Evolutionary conservation across 345 rosid species (phyloP).

Genomic region (Toxicodendron radicans): DNA sequence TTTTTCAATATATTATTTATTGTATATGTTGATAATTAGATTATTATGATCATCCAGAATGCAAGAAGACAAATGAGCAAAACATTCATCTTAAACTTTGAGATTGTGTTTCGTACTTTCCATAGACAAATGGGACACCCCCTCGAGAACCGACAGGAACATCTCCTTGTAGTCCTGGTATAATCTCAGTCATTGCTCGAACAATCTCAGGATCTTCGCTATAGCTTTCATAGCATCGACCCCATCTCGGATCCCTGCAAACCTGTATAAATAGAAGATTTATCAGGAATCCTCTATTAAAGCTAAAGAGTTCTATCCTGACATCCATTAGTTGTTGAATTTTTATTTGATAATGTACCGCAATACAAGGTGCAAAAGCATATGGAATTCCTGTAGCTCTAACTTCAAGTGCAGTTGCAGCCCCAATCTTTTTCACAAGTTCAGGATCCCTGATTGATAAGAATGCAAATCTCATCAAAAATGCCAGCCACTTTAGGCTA

Average conservation of each 20-base stretch:
- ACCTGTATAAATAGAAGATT: conserved; percentile 43
- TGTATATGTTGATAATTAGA: no score
- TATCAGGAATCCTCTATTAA: not conserved
- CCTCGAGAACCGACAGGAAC: conserved; percentile 46
- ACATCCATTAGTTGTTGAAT: not conserved
- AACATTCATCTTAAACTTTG: not conserved
- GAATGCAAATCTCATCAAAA: not conserved
- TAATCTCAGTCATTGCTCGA: conserved; percentile 66
- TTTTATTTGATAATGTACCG: conserved; percentile 50
- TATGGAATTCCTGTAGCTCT: conserved; percentile 83
- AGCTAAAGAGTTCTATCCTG: no score
- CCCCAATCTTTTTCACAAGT: conserved; percentile 79
- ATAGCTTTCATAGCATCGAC: conserved; percentile 93
- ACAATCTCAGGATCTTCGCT: conserved; percentile 77
- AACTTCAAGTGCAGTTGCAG: conserved; percentile 89
- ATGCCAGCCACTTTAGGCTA: not conserved
- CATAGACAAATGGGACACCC: conserved; percentile 65
- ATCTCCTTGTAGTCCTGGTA: conserved; percentile 84
- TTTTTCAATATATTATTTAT: no score
- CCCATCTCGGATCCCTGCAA: conserved; percentile 98
- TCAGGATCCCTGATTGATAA: conserved; percentile 59
- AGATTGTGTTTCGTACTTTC: conserved; percentile 48
- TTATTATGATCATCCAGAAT: no score
- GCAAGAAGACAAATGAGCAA: not conserved
- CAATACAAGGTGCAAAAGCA: conserved; percentile 85